These are phyloP conservation scores for Trichoderma semiorbis DNA, from an alignment of 2,329 filamentous ascomycete species.

Conservation along the genomic window DNA sequence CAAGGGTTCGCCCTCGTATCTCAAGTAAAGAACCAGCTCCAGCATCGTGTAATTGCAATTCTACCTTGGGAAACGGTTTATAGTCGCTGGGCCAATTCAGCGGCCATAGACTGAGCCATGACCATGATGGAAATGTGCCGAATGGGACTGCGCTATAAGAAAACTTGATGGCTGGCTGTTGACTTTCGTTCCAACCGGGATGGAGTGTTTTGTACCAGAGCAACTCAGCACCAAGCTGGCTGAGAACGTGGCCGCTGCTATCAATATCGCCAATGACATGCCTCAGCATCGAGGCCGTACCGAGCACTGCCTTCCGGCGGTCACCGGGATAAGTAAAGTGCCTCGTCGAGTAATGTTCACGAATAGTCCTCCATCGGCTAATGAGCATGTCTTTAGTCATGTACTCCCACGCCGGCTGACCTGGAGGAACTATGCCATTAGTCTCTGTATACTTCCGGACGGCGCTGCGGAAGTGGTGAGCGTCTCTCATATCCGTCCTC, in stretches of 20 bases:
- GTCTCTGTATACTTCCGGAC: not conserved
- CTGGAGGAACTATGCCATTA: not conserved
- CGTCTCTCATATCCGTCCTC: not conserved
- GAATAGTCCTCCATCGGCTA: not conserved
- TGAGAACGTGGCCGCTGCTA: not conserved
- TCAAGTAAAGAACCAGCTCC: not conserved
- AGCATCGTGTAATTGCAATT: not conserved
- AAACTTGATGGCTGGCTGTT: not conserved
- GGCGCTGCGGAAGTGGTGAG: not conserved
- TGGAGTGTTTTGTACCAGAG: not conserved
- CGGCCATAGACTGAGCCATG: not conserved
- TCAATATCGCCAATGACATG: not conserved
- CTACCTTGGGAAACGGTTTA: not conserved
- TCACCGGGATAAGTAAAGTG: not conserved
- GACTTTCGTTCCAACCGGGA: not conserved
- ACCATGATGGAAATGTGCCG: not conserved
- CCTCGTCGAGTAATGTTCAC: not conserved
- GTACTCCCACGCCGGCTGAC: not conserved
- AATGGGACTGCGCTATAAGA: not conserved
- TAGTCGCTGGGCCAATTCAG: not conserved
- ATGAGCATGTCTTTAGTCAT: not conserved
- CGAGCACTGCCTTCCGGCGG: not conserved
- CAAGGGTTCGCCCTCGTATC: not conserved
- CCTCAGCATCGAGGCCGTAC: not conserved
- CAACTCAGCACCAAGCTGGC: not conserved